Percentiles rank a stretch among this genome's conserved stretches.
Evolutionary conservation across 371 early-diverging fungal genomes (phyloP).

Genomic region (Catenaria anguillulae): DNA sequence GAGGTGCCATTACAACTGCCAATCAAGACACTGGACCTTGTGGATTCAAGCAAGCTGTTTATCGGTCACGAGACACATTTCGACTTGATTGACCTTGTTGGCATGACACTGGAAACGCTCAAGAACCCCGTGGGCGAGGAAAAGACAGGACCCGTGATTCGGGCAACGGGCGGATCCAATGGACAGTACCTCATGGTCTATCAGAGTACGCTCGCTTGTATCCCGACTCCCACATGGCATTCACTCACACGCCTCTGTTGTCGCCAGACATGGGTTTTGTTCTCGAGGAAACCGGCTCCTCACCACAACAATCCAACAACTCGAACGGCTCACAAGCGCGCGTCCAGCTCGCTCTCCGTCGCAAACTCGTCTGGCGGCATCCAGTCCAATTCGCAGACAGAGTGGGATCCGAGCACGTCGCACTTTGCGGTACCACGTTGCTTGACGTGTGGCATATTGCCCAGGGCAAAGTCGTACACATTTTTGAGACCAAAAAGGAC

Average conservation of each 20-base stretch:
- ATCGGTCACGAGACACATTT: constrained; percentile 16
- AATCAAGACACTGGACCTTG: constrained; percentile 17
- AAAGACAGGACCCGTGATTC: constrained; percentile 18
- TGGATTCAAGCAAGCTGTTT: constrained; percentile 15
- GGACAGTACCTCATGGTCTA: constrained; percentile 20
- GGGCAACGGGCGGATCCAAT: constrained; percentile 15
- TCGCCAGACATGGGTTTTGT: neutral
- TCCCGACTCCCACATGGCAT: neutral
- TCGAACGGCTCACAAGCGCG: neutral
- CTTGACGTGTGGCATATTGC: constrained; percentile 26
- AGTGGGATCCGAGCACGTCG: constrained; percentile 23
- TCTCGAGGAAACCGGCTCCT: neutral
- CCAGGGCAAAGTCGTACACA: constrained; percentile 33
- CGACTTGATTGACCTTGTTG: constrained; percentile 19
- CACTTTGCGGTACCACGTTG: constrained; percentile 23
- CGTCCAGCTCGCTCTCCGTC: neutral
- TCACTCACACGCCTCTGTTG: neutral
- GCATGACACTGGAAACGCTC: constrained; percentile 17
- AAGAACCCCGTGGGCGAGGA: constrained; percentile 16
- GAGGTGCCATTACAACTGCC: neutral
- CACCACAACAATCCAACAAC: neutral
- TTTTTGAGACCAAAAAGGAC: constrained; percentile 35
- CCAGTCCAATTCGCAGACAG: constrained; percentile 7
- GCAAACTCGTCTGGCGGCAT: neutral
- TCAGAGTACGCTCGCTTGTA: constrained; percentile 15